Evolutionary conservation across 2,329 filamentous ascomycete genomes (phyloP), one percentile per base, ranked within the genome.

Genomic region (Aspergillus pseudonomiae): DNA sequence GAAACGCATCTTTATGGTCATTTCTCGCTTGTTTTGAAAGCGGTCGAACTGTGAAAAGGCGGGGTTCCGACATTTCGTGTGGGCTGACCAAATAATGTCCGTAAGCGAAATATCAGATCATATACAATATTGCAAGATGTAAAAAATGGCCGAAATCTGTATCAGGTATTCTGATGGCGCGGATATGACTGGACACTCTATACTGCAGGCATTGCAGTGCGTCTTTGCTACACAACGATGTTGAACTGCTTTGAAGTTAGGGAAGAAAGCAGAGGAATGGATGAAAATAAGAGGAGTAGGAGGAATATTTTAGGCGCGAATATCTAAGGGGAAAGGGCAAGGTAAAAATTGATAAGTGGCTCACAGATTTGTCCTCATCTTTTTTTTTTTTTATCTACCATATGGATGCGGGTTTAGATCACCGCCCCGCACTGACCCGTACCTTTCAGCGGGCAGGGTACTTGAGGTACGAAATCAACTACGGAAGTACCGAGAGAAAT

Each of bases 1-100:
- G 81, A 70, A 89, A 88, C 4, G 84, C 83, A 70, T 86, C 85
- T 70, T 84, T 85, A 30, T 85, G 75, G 26, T 83, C 81, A 65
- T 78, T 78, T 67, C 77, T 76, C 4, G 78, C 75, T 53, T 81
- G 80, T 59, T 81, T 82, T 57, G 82, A 80, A 65, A 84, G 73
- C n/a, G 85, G 84, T 59, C 86, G 83, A 64, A 86, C 81, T 16
- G 83, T 84, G 67, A 86, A 87, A 63, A 73, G 74, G 61, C 77
- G 75, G 56, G 68, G 57, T 19, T 79, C 78, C 7, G 77, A 69
- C 79, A 81, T 80, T 30, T 63, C 66, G 61, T 56, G 56, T 50
- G 21, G 24, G 26, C 34, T 21, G 56, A 61, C 12, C 30, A 24
- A n/a, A 39, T 26, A 24, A 56, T 32, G n/a, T 39, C 12, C 19